Conservation (phyloP, 257 asterid species). For the Voacanga thouarsii region DNA sequence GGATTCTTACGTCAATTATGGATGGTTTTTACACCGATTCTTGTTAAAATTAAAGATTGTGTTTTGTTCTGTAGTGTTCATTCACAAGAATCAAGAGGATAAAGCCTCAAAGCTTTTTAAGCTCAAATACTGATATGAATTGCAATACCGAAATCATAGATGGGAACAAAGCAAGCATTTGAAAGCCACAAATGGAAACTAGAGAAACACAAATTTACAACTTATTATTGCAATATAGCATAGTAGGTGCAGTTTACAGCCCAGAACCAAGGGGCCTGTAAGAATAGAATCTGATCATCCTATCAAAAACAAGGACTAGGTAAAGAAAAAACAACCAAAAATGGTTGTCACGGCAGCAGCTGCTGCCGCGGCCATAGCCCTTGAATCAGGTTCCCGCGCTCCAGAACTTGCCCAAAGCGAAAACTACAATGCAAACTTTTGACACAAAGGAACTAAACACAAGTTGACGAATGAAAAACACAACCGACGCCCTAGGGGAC, state of each 20-base stretch:
- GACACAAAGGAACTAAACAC: not conserved
- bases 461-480: not conserved
- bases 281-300: conserved; percentile 44
- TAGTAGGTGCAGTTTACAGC: conserved; percentile 32
- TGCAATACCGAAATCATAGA: not conserved
- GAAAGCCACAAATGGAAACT: not conserved
- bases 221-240: conserved; percentile 21
- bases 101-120: not conserved
- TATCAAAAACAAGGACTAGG: conserved; percentile 42
- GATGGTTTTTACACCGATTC: no score
- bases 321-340: conserved; percentile 30
- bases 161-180: not conserved
- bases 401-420: conserved; percentile 19
- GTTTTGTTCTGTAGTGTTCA: no score
- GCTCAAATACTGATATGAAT: not conserved
- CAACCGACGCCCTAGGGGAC: not conserved
- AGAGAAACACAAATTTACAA: conserved; percentile 1
- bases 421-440: not conserved
- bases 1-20: no score
- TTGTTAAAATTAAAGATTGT: no score
- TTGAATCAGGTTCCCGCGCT: conserved; percentile 28
- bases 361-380: conserved; percentile 47
- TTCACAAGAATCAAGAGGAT: no score
- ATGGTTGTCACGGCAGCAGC: conserved; percentile 16
- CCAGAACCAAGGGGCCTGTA: conserved; percentile 25